These are phyloP conservation scores for Pichia cephalocereana DNA, from an alignment of 805 yeast species.

Conservation along the genomic window DNA sequence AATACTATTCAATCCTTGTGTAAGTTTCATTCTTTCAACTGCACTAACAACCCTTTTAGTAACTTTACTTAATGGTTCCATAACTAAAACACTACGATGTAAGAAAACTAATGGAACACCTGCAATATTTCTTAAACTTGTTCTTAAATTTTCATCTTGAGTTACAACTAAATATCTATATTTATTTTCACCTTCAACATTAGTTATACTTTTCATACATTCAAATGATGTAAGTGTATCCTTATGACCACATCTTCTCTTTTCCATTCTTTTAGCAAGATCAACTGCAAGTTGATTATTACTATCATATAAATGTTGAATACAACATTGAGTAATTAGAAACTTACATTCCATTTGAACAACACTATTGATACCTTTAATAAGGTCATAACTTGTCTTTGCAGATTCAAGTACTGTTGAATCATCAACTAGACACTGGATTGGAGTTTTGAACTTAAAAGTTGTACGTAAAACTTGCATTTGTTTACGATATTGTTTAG, in stretches of 20 bases:
- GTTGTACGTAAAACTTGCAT: constrained; percentile 77
- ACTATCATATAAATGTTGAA: constrained; percentile 70
- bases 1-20: constrained; percentile 68
- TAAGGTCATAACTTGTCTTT: constrained; percentile 64
- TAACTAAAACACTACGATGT: constrained; percentile 86
- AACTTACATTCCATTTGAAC: constrained; percentile 80
- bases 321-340: constrained; percentile 93
- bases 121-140: constrained; percentile 62
- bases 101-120: constrained; percentile 87
- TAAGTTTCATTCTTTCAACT: constrained; percentile 60
- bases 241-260: constrained; percentile 84
- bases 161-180: constrained; percentile 87
- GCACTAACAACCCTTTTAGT: constrained; percentile 41
- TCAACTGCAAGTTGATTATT: constrained; percentile 70
- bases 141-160: constrained; percentile 65
- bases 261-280: constrained; percentile 74
- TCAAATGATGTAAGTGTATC: constrained; percentile 49
- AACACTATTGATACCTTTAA: constrained; percentile 71
- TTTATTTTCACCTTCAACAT: constrained; percentile 69
- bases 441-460: constrained; percentile 90
- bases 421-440: constrained; percentile 82
- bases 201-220: constrained; percentile 65
- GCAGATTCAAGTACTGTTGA: constrained; percentile 60
- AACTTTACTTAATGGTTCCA: constrained; percentile 85
- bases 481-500: constrained; percentile 88